Evolutionary conservation across 2,329 filamentous ascomycete genomes (phyloP).

Genomic region (Didymella glomerata): DNA sequence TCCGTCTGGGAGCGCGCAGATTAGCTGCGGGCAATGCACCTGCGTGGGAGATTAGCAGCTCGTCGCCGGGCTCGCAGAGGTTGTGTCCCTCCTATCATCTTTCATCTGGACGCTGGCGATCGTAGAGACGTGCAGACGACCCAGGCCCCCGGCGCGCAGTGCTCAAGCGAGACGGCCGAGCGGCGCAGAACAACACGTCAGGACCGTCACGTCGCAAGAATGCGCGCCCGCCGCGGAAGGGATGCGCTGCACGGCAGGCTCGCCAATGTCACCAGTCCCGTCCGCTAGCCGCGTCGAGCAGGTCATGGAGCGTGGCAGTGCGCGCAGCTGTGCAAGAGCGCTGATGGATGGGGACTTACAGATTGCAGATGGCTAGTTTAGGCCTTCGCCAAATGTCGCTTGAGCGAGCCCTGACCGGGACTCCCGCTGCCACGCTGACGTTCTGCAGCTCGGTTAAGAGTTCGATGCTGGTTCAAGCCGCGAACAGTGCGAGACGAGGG

Average conservation of each 20-base stretch:
- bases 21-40: slow-evolving; percentile 1
- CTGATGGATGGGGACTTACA: slow-evolving; percentile 14
- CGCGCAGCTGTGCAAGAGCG: slow-evolving; percentile 6
- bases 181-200: slow-evolving; percentile 22
- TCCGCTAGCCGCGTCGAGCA: slow-evolving; percentile 36
- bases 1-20: slow-evolving; percentile 16
- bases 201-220: slow-evolving; percentile 20
- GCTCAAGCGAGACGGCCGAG: slow-evolving; percentile 5
- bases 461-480: slow-evolving; percentile 19
- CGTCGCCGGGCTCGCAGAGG: no score
- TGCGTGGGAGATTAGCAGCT: slow-evolving; percentile 28
- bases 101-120: background rate
- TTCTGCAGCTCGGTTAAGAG: slow-evolving; percentile 23
- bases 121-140: background rate
- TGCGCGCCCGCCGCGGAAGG: slow-evolving; percentile 18
- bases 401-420: slow-evolving; percentile 21
- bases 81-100: slow-evolving; percentile 4
- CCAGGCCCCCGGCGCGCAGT: background rate
- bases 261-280: slow-evolving; percentile 1
- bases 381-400: slow-evolving; percentile 26
- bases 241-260: slow-evolving; percentile 1
- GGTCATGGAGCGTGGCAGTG: slow-evolving; percentile 34
- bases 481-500: slow-evolving; percentile 15
- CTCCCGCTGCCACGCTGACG: slow-evolving; percentile 24
- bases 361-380: slow-evolving; percentile 10